A percentile compares a stretch with the other conserved stretches of the same genome.
Conservation (phyloP, 192 early-diverging fungal genomes). For the Entophlyctis helioformis region DNA sequence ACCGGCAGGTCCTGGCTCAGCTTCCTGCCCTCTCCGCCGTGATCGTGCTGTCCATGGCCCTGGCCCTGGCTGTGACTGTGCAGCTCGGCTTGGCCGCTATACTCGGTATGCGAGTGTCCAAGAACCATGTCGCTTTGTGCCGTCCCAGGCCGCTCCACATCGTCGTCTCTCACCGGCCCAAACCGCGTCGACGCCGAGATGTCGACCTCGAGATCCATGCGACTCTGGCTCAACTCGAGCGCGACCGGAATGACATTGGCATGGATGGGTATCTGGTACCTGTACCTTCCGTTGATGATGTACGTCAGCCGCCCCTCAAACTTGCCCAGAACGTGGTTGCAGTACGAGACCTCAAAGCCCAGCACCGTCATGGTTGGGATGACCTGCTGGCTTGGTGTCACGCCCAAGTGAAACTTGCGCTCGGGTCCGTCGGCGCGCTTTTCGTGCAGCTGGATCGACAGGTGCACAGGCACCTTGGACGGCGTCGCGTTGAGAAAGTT, state of each 20-base stretch:
- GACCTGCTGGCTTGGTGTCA: conserved; percentile 11
- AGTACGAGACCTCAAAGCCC: conserved; percentile 19
- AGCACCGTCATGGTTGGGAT: conserved; percentile 19
- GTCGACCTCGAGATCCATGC: conserved; percentile 7
- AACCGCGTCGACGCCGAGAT: neutral
- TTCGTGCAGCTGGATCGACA: conserved; percentile 9
- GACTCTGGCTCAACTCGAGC: conserved; percentile 6
- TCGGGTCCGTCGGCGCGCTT: neutral
- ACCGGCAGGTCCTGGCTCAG: neutral
- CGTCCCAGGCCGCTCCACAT: too few species aligned
- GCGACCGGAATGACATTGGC: conserved; percentile 15
- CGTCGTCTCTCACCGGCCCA: too few species aligned
- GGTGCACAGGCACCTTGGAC: conserved; percentile 13
- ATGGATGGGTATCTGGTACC: conserved; percentile 24
- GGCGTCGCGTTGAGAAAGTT: conserved; percentile 31
- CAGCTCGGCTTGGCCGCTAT: neutral
- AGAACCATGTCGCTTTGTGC: too few species aligned
- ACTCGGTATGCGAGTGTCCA: too few species aligned
- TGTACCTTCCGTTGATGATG: conserved; percentile 36
- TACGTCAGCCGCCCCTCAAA: conserved; percentile 22
- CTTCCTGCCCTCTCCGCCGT: too few species aligned
- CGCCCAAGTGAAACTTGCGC: neutral
- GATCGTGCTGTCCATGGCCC: neutral
- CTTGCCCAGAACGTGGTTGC: conserved; percentile 7
- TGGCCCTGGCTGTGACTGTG: neutral